phyloP scores from a whole-genome alignment of 371 early-diverging fungal genomes.

The Mortierella sp. region DNA sequence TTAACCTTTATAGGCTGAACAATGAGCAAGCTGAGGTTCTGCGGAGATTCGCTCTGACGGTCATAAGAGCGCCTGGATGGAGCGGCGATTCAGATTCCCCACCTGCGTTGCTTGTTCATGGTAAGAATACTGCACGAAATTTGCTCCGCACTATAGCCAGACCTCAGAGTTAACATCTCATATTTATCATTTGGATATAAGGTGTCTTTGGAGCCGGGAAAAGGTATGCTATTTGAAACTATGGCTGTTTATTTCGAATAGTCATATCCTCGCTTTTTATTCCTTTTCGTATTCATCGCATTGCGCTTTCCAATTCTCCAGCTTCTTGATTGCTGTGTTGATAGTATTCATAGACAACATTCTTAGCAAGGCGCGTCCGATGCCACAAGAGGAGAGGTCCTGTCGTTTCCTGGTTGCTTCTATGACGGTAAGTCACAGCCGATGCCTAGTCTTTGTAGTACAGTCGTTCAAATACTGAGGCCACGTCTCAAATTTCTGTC shows the following conservation, averaged over 20 bases:
- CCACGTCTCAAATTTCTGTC: not conserved
- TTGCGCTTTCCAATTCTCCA: slow-evolving; percentile 23
- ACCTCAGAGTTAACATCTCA: too few relatives aligned
- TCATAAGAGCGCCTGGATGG: slow-evolving; percentile 59
- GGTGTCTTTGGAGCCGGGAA: slow-evolving; percentile 87
- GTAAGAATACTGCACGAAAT: slow-evolving; percentile 29
- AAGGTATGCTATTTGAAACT: slow-evolving; percentile 56
- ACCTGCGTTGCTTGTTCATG: slow-evolving; percentile 65
- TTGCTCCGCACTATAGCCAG: not conserved
- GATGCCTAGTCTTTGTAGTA: not conserved
- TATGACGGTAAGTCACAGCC: slow-evolving; percentile 58
- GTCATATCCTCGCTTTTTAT: too few relatives aligned
- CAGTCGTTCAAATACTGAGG: not conserved
- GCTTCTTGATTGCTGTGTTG: slow-evolving; percentile 81
- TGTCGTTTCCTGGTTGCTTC: slow-evolving; percentile 71
- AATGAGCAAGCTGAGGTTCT: slow-evolving; percentile 73
- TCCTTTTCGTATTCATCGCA: too few relatives aligned
- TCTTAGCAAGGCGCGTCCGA: slow-evolving; percentile 54
- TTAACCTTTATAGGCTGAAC: slow-evolving; percentile 63
- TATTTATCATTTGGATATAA: not conserved
- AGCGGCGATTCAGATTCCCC: slow-evolving; percentile 19
- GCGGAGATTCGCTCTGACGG: slow-evolving; percentile 63
- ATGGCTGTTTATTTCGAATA: too few relatives aligned
- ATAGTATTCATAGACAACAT: slow-evolving; percentile 77
- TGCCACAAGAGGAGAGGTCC: slow-evolving; percentile 28